Evolutionary conservation across 2,329 filamentous ascomycete species (phyloP).

Genomic region (Hypoxylon sp.): DNA sequence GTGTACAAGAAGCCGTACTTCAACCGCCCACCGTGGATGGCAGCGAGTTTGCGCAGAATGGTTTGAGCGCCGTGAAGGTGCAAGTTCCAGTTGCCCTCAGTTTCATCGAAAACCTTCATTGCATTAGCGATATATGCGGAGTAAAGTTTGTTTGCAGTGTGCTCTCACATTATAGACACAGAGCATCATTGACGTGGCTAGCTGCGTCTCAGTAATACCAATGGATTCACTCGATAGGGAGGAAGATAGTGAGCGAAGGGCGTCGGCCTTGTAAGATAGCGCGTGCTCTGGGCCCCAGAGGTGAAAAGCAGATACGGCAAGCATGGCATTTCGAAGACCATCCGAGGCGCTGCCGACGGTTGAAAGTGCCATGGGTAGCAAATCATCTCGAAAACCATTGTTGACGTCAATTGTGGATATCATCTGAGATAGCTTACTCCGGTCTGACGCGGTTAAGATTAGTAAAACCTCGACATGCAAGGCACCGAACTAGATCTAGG

Average conservation of each 20-base stretch:
- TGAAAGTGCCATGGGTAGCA: conserved; percentile 63
- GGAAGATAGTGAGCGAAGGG: conserved; percentile 58
- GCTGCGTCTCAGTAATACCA: conserved; percentile 57
- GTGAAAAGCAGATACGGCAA: conserved; percentile 62
- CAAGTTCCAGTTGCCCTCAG: conserved; percentile 62
- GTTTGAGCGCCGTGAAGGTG: conserved; percentile 62
- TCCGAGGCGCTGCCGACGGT: conserved; percentile 54
- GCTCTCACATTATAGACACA: conserved; percentile 63
- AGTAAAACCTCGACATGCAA: conserved; percentile 24
- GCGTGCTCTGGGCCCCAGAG: conserved; percentile 58
- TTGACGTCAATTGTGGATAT: conserved; percentile 63
- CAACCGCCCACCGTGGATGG: conserved; percentile 50
- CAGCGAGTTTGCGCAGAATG: conserved; percentile 53
- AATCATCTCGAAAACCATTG: conserved; percentile 63
- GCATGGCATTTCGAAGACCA: conserved; percentile 61
- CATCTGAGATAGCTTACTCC: conserved; percentile 59
- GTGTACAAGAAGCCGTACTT: conserved; percentile 59
- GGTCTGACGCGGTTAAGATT: conserved; percentile 53
- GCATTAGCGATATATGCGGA: conserved; percentile 31
- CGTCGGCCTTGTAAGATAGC: conserved; percentile 59
- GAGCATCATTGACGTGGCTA: conserved; percentile 66
- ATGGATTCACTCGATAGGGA: conserved; percentile 55
- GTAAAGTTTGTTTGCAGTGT: neutral
- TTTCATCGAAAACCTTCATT: conserved; percentile 63
- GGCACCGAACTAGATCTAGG: neutral